A percentile compares a stretch with the other conserved stretches of the same genome.
Evolutionary conservation across 1,284 basidiomycete genomes (phyloP).

Genomic region (Irpex sp.): DNA sequence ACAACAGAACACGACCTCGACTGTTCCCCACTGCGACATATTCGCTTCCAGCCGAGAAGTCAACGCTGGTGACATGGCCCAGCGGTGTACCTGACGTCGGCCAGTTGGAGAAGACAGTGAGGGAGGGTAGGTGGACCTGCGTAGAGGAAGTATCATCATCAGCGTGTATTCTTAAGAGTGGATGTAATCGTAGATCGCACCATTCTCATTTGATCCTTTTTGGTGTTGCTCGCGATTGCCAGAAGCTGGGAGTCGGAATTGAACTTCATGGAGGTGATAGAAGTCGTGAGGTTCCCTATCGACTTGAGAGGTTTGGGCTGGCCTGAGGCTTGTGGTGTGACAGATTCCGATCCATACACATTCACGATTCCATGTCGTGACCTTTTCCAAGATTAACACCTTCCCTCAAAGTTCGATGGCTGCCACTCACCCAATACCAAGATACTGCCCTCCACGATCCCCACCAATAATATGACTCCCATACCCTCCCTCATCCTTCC

Average conservation of each 20-base stretch:
- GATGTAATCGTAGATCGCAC: conserved; percentile 40
- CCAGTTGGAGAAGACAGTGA: conserved; percentile 93
- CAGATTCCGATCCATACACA: conserved; percentile 57
- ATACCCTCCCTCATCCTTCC: conserved; percentile 84
- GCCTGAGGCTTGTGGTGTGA: conserved; percentile 23
- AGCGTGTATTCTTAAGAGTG: conserved; percentile 7
- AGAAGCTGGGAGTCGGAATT: conserved; percentile 88
- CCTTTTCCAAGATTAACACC: conserved; percentile 34
- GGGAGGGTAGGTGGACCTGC: conserved; percentile 76
- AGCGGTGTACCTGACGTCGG: conserved; percentile 91
- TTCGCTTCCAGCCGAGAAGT: conserved; percentile 85
- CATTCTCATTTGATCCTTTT: conserved; percentile 87
- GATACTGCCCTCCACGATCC: conserved; percentile 51
- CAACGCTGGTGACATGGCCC: conserved; percentile 80
- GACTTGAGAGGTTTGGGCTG: conserved; percentile 74
- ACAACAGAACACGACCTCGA: conserved; percentile 83
- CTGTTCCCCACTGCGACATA: conserved; percentile 89
- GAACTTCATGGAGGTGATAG: conserved; percentile 78
- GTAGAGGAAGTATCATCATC: background rate
- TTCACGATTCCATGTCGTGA: conserved; percentile 92
- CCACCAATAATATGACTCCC: conserved; percentile 57
- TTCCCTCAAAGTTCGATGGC: background rate
- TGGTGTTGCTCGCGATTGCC: conserved; percentile 81
- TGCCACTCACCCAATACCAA: conserved; percentile 71
- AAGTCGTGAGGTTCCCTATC: conserved; percentile 84